phyloP scores from a whole-genome alignment of 1,284 basidiomycete species.

The Trichosporon sp. region DNA sequence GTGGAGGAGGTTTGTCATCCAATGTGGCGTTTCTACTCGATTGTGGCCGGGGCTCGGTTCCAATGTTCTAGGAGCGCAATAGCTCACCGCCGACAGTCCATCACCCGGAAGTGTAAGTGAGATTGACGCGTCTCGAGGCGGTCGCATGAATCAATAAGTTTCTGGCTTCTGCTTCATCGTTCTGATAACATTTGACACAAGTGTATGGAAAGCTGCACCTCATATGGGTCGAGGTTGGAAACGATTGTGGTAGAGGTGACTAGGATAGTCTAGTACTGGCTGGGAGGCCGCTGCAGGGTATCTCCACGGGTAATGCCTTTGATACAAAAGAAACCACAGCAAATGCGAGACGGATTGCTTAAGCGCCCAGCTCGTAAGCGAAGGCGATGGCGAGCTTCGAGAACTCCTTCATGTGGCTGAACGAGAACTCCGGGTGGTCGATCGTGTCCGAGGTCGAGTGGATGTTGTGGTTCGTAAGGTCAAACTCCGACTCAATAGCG shows the following conservation, averaged over 20 bases:
- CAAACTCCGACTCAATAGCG: constrained; percentile 55
- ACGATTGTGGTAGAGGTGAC: not conserved
- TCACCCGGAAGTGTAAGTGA: too few relatives aligned
- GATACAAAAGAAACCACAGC: not conserved
- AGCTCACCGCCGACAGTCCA: too few relatives aligned
- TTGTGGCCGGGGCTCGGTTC: too few relatives aligned
- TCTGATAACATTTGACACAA: not conserved
- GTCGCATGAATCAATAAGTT: too few relatives aligned
- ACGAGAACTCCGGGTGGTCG: constrained; percentile 79
- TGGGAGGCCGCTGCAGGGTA: constrained; percentile 1
- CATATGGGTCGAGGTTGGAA: not conserved
- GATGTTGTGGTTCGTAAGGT: constrained; percentile 64
- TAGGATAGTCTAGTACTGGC: not conserved
- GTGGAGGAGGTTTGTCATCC: too few relatives aligned
- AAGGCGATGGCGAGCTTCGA: constrained; percentile 83
- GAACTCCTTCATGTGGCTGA: constrained; percentile 58
- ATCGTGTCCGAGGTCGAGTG: constrained; percentile 75
- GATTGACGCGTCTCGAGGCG: too few relatives aligned
- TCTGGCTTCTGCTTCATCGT: not conserved
- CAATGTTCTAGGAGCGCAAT: too few relatives aligned
- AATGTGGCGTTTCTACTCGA: too few relatives aligned
- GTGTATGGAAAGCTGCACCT: not conserved
- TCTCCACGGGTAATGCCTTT: not conserved
- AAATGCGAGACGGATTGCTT: not conserved
- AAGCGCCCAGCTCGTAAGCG: constrained; percentile 61